Percentiles rank a stretch among this genome's conserved stretches.
Conservation (phyloP, 2,329 filamentous ascomycete genomes). For the Nothophoma quercina region DNA sequence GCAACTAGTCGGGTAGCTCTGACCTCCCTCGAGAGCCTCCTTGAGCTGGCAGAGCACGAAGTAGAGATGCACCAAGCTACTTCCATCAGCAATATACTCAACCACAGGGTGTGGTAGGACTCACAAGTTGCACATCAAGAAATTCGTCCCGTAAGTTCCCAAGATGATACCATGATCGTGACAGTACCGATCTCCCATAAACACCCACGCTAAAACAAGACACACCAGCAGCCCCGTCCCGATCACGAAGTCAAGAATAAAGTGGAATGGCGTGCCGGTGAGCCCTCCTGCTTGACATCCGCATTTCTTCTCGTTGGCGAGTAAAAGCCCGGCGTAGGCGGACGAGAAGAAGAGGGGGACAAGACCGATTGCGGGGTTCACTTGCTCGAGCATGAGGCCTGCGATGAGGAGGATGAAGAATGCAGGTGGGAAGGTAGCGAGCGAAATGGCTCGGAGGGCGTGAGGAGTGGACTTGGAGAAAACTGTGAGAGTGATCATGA, state of each 20-base stretch:
- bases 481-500: slow-evolving; percentile 34
- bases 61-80: slow-evolving; percentile 36
- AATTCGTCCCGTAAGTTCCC: slow-evolving; percentile 40
- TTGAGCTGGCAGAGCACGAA: slow-evolving; percentile 28
- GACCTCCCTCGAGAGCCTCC: slow-evolving; percentile 23
- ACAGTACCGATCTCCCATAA: slow-evolving; percentile 14
- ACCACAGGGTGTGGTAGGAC: not conserved
- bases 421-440: slow-evolving; percentile 32
- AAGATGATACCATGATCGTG: slow-evolving; percentile 23
- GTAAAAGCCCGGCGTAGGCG: slow-evolving; percentile 27
- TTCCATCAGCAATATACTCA: not conserved
- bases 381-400: slow-evolving; percentile 26
- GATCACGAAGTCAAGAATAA: slow-evolving; percentile 32
- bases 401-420: slow-evolving; percentile 40
- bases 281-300: slow-evolving; percentile 34
- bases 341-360: slow-evolving; percentile 40
- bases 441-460: slow-evolving; percentile 33
- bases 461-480: slow-evolving; percentile 33
- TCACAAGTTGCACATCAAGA: slow-evolving; percentile 39
- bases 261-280: slow-evolving; percentile 36
- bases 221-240: slow-evolving; percentile 31
- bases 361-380: slow-evolving; percentile 41
- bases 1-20: slow-evolving; percentile 29
- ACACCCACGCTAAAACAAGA: slow-evolving; percentile 35
- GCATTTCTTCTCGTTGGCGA: slow-evolving; percentile 36